Percentiles rank a stretch among this genome's conserved stretches.
These are phyloP conservation scores for Phialophora verrucosa DNA, from an alignment of 2,329 filamentous ascomycete species.

Conservation along the genomic window DNA sequence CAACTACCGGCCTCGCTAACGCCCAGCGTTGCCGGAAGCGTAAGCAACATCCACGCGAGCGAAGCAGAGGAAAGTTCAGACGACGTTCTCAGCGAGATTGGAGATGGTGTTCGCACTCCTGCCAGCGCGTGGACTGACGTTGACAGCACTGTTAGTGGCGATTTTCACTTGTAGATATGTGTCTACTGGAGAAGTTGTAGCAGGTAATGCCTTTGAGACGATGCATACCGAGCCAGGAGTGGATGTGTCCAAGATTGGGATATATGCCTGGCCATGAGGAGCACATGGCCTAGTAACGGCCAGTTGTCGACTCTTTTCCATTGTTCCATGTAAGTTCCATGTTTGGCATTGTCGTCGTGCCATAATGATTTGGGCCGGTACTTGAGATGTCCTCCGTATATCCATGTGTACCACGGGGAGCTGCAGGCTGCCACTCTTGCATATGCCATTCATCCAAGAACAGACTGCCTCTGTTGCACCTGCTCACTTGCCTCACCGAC, in stretches of 20 bases:
- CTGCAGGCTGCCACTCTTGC: slow-evolving; percentile 14
- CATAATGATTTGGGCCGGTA: not conserved
- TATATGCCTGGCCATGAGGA: not conserved
- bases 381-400: not conserved
- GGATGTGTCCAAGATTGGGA: not conserved
- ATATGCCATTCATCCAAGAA: not conserved
- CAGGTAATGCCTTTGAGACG: not conserved
- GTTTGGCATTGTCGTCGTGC: not conserved
- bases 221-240: not conserved
- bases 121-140: slow-evolving; percentile 45
- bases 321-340: not conserved
- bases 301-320: not conserved
- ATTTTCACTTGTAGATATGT: slow-evolving; percentile 27
- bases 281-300: not conserved
- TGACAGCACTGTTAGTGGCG: slow-evolving; percentile 43
- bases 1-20: slow-evolving; percentile 24
- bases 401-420: not conserved
- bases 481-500: slow-evolving; percentile 4
- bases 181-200: not conserved
- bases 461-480: slow-evolving; percentile 1
- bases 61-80: slow-evolving; percentile 41
- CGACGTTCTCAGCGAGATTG: slow-evolving; percentile 42
- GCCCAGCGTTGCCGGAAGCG: slow-evolving; percentile 35
- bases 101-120: slow-evolving; percentile 42
- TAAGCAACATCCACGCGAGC: slow-evolving; percentile 33